Base-by-base conservation (phyloP, 495 filamentous ascomycete species). In the Elasticomyces elasticus region DNA sequence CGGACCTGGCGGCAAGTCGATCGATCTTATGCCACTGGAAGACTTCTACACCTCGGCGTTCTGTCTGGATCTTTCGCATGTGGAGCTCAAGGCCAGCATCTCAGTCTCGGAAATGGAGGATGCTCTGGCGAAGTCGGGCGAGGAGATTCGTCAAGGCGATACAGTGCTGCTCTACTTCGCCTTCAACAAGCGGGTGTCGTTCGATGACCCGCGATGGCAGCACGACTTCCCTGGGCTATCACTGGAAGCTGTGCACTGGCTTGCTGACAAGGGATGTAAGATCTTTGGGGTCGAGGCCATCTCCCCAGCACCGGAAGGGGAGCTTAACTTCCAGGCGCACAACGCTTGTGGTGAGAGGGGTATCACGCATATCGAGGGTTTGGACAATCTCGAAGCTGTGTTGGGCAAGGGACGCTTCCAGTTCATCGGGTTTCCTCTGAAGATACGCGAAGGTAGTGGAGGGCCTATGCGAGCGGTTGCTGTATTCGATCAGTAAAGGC, bases 41-140 rank as follows among this genome's bases (percentile, higher is more conserved):
- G 51, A 59, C 51, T 59, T 59, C 56, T 59, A 59, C 35, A 59
- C 56, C 27, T 31, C 31, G 23, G 56, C 56, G 17, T 49, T 59
- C 23, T 54, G 51, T 43, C 51, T 59, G 11, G 51, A 59, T 23
- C 56, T 59, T 44, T 54, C 51, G 12, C 51, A 59, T 31, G 56
- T 59, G 2, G 56, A 54, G 38, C 56, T 59, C 26, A 42, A 42
- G 27, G 56, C 56, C 13, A 40, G 23, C 9, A 59, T 59, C 44
- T 42, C 30, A n/a, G 56, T 59, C 11, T 2, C 44, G n/a, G 56
- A 59, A 40, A 54, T 59, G 56, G 56, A 59, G 46, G 51, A 38
- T n/a, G 56, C 56, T 11, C 51, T 59, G 10, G 1, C 51, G 22
- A n/a, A 9, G 1, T 52, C 50, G 3, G 56, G 56, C n/a, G 24